Evolutionary conservation across 805 yeast genomes (phyloP).

Genomic region (Lachancea kluyveri): DNA sequence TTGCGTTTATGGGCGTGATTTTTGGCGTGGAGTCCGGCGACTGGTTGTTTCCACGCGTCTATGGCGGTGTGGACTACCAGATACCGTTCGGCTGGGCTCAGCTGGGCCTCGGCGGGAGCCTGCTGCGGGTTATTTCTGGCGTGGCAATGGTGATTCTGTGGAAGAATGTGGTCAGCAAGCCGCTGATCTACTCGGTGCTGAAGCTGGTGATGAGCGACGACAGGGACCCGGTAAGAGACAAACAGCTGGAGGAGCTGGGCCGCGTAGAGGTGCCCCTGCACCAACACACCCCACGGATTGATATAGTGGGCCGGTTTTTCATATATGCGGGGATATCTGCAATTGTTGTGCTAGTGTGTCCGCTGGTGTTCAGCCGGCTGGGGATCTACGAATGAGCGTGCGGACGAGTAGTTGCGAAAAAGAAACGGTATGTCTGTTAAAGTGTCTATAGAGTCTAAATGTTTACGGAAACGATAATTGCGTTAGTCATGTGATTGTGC

Average conservation of each 20-base stretch:
- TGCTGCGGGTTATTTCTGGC: constrained; percentile 55
- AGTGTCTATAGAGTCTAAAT: too few species aligned
- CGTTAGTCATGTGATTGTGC: too few species aligned
- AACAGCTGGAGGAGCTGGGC: constrained; percentile 17
- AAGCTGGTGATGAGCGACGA: constrained; percentile 19
- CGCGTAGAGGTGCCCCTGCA: constrained; percentile 41
- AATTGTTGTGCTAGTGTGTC: constrained; percentile 38
- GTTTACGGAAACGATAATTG: too few species aligned
- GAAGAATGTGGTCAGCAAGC: constrained; percentile 64
- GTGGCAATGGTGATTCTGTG: constrained; percentile 56
- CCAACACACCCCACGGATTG: constrained; percentile 62
- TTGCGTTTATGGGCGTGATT: constrained; percentile 86
- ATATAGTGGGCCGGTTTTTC: constrained; percentile 66
- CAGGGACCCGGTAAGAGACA: constrained; percentile 16
- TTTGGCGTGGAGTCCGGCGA: constrained; percentile 66
- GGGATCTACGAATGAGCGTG: constrained; percentile 5
- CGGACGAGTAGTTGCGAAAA: too few species aligned
- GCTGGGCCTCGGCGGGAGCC: constrained; percentile 18
- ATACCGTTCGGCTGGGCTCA: constrained; percentile 5
- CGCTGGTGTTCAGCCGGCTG: constrained; percentile 16
- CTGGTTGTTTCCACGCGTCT: constrained; percentile 44
- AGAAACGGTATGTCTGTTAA: too few species aligned
- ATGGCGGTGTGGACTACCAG: constrained; percentile 6
- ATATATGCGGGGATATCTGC: constrained; percentile 79
- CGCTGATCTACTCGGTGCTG: constrained; percentile 49